Evolutionary conservation across 768 basidiomycete species (phyloP), one percentile per base, ranked within the genome.

Genomic region (Mrakia blollopis): DNA sequence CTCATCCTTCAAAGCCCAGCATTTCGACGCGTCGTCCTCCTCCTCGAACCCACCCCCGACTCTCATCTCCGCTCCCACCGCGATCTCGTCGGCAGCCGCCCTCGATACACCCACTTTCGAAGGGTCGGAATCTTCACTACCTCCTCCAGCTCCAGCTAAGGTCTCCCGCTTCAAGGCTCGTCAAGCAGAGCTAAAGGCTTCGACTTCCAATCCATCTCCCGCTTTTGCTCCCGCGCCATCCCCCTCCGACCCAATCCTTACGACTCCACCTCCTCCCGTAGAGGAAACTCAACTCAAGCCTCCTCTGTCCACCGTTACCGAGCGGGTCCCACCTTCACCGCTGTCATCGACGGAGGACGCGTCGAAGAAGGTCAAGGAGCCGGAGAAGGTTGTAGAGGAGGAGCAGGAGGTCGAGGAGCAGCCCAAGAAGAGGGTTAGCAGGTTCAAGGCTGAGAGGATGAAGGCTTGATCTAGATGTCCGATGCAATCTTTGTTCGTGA

Each of bases 371-470:
- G 30, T 52, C 47, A 14, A 52, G 50, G 16, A n/a, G 13, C 32
- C 68, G 28, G 30, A 23, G 71, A 35, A 30, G 71, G 23, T 28
- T 16, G 23, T 37, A 14, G n/a, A 41, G 41, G 11, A 23, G 47
- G 47, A 13, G 47, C 4, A n/a, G 44, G n/a, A 11, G 25, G 44
- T 52, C 13, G 50, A 50, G 7, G 52, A 72, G 35, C 37, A 57
- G 50, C 71, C 71, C 13, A 72, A 72, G 71, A 28, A 30, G 41
- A 41, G 35, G 50, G 35, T 72, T 23, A 72, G 71, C 71, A n/a
- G 71, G 54, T 72, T 72, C 35, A 72, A 72, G 54, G 71, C 71
- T 3, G 52, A 57, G 35, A 72, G 71, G 32, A 72, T 72, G 71
- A 54, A 72, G 50, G 39, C 65, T 21, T 68, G 13, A 39, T 50